Evolutionary conservation across 2,329 filamentous ascomycete species (phyloP), one percentile per base, ranked within the genome.

Genomic region (Fusarium sp.): DNA sequence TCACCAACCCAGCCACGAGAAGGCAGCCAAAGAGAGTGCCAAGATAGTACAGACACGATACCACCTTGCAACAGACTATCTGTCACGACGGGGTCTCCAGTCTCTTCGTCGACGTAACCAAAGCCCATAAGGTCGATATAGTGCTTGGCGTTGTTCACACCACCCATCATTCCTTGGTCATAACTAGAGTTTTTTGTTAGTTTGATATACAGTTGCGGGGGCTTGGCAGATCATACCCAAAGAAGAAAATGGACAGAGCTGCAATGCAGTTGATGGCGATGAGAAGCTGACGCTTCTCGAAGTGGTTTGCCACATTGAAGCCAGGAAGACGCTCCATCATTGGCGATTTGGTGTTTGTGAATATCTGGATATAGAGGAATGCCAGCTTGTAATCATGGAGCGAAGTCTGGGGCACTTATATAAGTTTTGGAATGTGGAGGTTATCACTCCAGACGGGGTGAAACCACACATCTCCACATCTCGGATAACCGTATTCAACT

Each of bases 181-280:
- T 67, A 69, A 1, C 64, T 73, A 2, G 3, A 7, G 3, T 0
- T 16, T 5, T 3, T 0, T 23, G 27, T 30, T 5, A 11, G 32
- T 64, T 48, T 63, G 23, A 4, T n/a, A 0, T 2, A 2, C 4
- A 0, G 8, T 16, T 10, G 7, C 9, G 25, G 11, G 43, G 27
- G 25, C 20, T 39, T 50, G 23, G 30, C 57, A 35, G n/a, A 34
- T 52, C 68, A 50, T 77, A 78, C 58, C 76, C 76, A 57, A 78
- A 78, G 63, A 78, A 78, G 60, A 78, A 77, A 35, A 78, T 78
- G 10, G 76, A 78, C 0, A 78, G 52, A 5, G 64, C 76, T 11
- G 76, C 76, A 9, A 78, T 48, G 9, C 70, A 69, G 64, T 78
- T 78, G 32, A 78, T 72, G 13, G 73, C 74, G 11, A 78, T 77